phyloP scores from a whole-genome alignment of 352 stramenopile species.

The Phytophthora parvispora region DNA sequence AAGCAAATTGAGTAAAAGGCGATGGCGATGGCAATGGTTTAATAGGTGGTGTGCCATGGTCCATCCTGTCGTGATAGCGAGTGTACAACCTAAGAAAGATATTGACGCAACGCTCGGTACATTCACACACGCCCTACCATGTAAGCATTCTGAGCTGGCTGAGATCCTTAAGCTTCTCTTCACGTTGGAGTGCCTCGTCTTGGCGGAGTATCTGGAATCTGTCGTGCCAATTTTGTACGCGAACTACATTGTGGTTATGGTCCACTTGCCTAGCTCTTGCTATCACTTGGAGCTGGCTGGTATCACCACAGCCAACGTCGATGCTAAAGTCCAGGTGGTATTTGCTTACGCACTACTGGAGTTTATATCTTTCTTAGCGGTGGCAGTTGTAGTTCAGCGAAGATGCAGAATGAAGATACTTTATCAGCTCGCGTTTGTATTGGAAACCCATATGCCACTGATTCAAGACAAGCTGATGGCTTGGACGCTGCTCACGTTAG shows the following conservation, averaged over 20 bases:
- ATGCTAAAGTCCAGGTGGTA: neutral
- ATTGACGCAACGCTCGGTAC: constrained; percentile 30
- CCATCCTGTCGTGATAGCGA: too few species aligned
- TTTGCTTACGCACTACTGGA: constrained; percentile 25
- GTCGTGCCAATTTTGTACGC: constrained; percentile 38
- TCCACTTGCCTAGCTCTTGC: constrained; percentile 18
- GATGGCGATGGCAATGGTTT: neutral
- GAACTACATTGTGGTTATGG: constrained; percentile 19
- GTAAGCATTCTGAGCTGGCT: too few species aligned
- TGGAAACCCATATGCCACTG: constrained; percentile 29
- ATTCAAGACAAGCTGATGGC: constrained; percentile 22
- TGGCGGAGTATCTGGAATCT: constrained; percentile 44
- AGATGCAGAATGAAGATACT: constrained; percentile 16
- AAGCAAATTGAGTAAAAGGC: neutral
- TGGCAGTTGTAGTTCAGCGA: constrained; percentile 13
- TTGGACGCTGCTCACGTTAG: constrained; percentile 6
- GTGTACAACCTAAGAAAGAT: constrained; percentile 15
- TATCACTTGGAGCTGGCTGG: constrained; percentile 15
- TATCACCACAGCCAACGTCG: neutral
- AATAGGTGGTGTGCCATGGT: neutral
- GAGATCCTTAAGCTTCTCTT: constrained; percentile 22
- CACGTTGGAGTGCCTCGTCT: constrained; percentile 37
- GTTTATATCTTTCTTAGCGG: constrained; percentile 19
- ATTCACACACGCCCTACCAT: too few species aligned
- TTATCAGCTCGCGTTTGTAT: constrained; percentile 35